These are phyloP conservation scores for Claviceps monticola DNA, from an alignment of 2,329 filamentous ascomycete genomes.

Conservation along the genomic window DNA sequence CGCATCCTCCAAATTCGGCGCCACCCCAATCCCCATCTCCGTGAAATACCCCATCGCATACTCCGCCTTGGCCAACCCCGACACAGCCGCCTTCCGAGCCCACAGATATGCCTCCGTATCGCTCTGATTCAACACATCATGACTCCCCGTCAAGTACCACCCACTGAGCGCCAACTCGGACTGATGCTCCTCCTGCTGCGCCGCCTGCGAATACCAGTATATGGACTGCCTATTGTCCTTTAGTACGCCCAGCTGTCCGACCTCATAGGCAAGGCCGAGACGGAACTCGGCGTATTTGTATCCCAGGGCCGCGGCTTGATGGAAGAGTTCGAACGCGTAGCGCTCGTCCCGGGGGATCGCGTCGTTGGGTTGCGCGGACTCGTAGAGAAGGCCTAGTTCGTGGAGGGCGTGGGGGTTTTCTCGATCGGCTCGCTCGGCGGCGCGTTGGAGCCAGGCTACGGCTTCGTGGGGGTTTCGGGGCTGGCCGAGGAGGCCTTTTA, in stretches of 20 bases:
- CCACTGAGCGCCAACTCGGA: constrained; percentile 71
- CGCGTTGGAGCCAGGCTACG: constrained; percentile 82
- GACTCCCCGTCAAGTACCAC: constrained; percentile 90
- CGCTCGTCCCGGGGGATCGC: constrained; percentile 66
- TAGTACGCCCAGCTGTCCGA: constrained; percentile 67
- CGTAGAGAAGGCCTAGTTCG: constrained; percentile 59
- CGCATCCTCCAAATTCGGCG: constrained; percentile 80
- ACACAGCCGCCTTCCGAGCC: constrained; percentile 83
- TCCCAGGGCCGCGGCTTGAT: constrained; percentile 71
- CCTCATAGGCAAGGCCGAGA: constrained; percentile 78
- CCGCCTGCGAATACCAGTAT: constrained; percentile 85
- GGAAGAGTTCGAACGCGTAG: constrained; percentile 71
- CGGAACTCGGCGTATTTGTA: constrained; percentile 94
- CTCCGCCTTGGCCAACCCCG: constrained; percentile 82
- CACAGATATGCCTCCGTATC: constrained; percentile 95
- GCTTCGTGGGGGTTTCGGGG: constrained; percentile 71
- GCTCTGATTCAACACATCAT: constrained; percentile 77
- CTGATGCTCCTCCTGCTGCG: constrained; percentile 87
- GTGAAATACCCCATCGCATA: constrained; percentile 97
- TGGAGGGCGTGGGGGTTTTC: constrained; percentile 94
- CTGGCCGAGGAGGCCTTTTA: constrained; percentile 90
- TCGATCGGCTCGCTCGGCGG: constrained; percentile 71
- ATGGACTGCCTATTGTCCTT: constrained; percentile 79
- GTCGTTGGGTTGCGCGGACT: constrained; percentile 52
- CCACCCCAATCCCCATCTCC: constrained; percentile 82